Evolutionary conservation across 345 rosid genomes (phyloP), one percentile per base, ranked within the genome.

Genomic region (Draba incana): DNA sequence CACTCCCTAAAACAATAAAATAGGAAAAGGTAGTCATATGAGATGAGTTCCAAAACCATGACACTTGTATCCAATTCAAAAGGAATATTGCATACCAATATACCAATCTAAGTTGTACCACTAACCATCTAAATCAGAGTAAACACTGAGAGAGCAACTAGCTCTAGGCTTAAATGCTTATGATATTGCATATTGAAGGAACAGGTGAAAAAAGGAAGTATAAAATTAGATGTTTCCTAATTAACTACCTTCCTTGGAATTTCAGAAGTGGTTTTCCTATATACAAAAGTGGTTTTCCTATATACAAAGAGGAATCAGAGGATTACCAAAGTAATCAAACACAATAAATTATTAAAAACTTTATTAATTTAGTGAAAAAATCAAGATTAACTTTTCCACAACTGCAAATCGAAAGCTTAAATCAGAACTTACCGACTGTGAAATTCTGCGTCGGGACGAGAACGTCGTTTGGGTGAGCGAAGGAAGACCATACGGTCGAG

Each of bases 221-320:
- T 28, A 55, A 33, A 47, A 48, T 10, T 14, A 59, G 55, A 23
- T 10, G 38, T 41, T 23, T 57, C 70, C 63, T 68, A 42, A 9
- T 42, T 48, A 38, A 61, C 43, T 62, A 89, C 99, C 95, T 83
- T 85, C 71, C 78, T 68, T 43, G 99, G 99, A 77, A 94, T 84
- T 85, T 94, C 99, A 84, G 91, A 89, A 61, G 91, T 84, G 79
- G n/a, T n/a, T n/a, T n/a, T n/a, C n/a, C n/a, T n/a, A n/a, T n/a
- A n/a, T n/a, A n/a, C n/a, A n/a, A n/a, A n/a, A n/a, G n/a, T n/a
- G n/a, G n/a, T n/a, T n/a, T n/a, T n/a, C n/a, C n/a, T n/a, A n/a
- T n/a, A n/a, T n/a, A n/a, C n/a, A n/a, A n/a, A n/a, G n/a, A n/a
- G n/a, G n/a, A n/a, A n/a, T n/a, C n/a, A n/a, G n/a, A n/a, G n/a